Percentiles rank a stretch among this genome's conserved stretches.
Conservation (phyloP, 2,329 filamentous ascomycete species). For the Fusarium sp. region DNA sequence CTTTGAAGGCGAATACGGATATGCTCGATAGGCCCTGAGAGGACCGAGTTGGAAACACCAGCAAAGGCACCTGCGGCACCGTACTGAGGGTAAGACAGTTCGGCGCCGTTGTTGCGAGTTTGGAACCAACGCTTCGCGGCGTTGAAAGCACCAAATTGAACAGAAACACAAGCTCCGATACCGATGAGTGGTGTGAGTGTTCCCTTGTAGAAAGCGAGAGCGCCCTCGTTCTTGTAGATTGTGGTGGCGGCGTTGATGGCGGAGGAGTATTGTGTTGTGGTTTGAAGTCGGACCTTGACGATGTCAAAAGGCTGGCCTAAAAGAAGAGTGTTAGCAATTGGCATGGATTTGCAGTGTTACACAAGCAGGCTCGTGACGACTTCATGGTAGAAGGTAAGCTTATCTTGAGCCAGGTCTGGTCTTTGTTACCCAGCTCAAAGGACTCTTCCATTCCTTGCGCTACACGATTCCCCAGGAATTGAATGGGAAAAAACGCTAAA, state of each 20-base stretch:
- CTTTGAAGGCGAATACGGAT: conserved; percentile 96
- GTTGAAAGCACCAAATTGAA: conserved; percentile 98
- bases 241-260: conserved; percentile 83
- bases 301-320: conserved; percentile 84
- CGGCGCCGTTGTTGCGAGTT: conserved; percentile 71
- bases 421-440: neutral
- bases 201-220: conserved; percentile 97
- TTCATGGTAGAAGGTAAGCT: conserved; percentile 26
- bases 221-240: conserved; percentile 90
- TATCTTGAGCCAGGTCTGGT: conserved; percentile 12
- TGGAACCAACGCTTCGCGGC: conserved; percentile 89
- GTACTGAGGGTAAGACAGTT: conserved; percentile 86
- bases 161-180: conserved; percentile 97
- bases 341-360: neutral
- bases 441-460: conserved; percentile 52
- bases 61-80: conserved; percentile 92
- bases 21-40: conserved; percentile 95
- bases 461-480: neutral
- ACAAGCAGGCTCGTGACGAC: neutral
- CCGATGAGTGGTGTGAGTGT: conserved; percentile 94
- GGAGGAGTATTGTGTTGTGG: conserved; percentile 81
- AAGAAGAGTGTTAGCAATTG: conserved; percentile 14
- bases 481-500: neutral
- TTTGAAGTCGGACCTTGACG: conserved; percentile 97
- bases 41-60: conserved; percentile 86